These are phyloP conservation scores for Sarocladiaceae sp. DNA, from an alignment of 2,329 filamentous ascomycete species.

Conservation along the genomic window DNA sequence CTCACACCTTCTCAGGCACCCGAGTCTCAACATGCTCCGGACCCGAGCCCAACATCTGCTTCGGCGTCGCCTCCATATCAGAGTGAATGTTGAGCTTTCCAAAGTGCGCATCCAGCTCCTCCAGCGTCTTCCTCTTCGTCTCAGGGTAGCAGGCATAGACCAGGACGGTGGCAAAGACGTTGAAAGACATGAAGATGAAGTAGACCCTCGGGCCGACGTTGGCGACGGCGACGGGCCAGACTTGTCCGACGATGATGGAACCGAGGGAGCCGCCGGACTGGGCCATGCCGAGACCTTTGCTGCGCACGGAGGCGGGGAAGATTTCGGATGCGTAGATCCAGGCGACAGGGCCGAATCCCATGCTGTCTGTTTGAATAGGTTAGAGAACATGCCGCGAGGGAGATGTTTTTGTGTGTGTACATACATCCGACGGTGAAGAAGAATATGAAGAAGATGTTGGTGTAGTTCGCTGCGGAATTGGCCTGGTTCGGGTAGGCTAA, in stretches of 20 bases:
- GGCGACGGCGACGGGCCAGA: slow-evolving; percentile 16
- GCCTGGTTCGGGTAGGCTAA: slow-evolving; percentile 15
- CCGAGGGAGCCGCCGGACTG: slow-evolving; percentile 15
- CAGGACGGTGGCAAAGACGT: slow-evolving; percentile 14
- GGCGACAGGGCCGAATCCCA: slow-evolving; percentile 16
- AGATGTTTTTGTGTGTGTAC: background rate
- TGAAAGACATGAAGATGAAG: slow-evolving; percentile 19
- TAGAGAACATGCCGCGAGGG: background rate
- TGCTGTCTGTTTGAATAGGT: slow-evolving; percentile 13
- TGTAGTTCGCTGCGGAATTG: slow-evolving; percentile 14
- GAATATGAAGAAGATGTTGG: slow-evolving; percentile 18
- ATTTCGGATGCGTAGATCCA: slow-evolving; percentile 17
- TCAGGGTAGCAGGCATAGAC: slow-evolving; percentile 40
- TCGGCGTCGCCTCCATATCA: slow-evolving; percentile 17
- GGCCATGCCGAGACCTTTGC: slow-evolving; percentile 15
- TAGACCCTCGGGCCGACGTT: slow-evolving; percentile 16
- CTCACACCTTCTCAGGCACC: slow-evolving; percentile 5
- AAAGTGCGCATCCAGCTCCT: slow-evolving; percentile 41
- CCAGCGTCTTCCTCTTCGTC: slow-evolving; percentile 61
- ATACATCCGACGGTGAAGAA: slow-evolving; percentile 16
- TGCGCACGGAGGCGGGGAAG: slow-evolving; percentile 16
- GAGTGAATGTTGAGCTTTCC: slow-evolving; percentile 19
- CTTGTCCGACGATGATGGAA: slow-evolving; percentile 16
- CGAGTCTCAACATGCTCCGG: slow-evolving; percentile 13
- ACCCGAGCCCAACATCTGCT: slow-evolving; percentile 18